Evolutionary conservation across 257 asterid genomes (phyloP).

Genomic region (Solanum medicagineum): DNA sequence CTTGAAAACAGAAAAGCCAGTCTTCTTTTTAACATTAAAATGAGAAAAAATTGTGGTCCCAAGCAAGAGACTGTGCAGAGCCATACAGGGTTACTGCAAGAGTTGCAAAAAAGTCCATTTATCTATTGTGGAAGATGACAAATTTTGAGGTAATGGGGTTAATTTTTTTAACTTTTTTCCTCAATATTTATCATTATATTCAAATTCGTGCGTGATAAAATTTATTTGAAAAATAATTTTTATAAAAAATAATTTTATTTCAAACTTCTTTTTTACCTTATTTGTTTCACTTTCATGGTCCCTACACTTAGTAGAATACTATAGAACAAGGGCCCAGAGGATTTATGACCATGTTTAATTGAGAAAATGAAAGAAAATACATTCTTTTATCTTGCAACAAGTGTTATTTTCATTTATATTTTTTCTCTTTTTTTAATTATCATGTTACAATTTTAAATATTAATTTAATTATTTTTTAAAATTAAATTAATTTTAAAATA

Average conservation of each 20-base stretch:
- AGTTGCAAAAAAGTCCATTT: not conserved
- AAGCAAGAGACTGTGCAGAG: not conserved
- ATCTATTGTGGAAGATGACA: not conserved
- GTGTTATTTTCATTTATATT: too few species aligned
- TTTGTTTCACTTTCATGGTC: not conserved
- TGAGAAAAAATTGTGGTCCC: not conserved
- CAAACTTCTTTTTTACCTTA: not conserved
- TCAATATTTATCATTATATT: too few species aligned
- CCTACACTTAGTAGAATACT: not conserved
- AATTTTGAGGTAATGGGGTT: not conserved
- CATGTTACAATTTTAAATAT: too few species aligned
- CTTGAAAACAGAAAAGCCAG: not conserved
- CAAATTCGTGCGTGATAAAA: rapidly evolving
- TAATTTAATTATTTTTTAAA: too few species aligned
- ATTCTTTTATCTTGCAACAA: too few species aligned
- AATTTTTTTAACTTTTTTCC: not conserved
- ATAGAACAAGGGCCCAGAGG: not conserved
- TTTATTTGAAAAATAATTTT: too few species aligned
- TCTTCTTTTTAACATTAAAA: not conserved
- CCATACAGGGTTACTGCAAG: not conserved
- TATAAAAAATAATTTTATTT: too few species aligned
- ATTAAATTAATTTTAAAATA: too few species aligned
- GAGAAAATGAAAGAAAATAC: too few species aligned
- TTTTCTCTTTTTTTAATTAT: too few species aligned
- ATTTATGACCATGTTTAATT: not conserved